Percentiles rank a stretch among this genome's conserved stretches.
Conservation (phyloP, 2,329 filamentous ascomycete genomes). For the Proliferodiscus dingleyae region DNA sequence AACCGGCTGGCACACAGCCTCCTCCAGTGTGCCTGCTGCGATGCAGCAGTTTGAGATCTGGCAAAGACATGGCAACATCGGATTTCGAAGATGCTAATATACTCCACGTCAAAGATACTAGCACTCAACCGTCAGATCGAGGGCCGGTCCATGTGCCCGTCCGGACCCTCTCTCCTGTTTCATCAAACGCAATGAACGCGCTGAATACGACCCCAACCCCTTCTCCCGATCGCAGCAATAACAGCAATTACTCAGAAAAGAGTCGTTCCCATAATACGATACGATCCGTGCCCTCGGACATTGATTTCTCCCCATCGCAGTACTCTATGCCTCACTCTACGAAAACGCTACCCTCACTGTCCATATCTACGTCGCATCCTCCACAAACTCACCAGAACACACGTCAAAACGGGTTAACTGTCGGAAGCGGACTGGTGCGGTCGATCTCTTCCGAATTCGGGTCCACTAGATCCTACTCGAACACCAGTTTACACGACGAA, state of each 20-base stretch:
- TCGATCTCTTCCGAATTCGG: slow-evolving; percentile 31
- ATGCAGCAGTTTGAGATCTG: too few species aligned
- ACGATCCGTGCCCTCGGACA: slow-evolving; percentile 26
- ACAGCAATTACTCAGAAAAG: slow-evolving; percentile 1
- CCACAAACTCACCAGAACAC: slow-evolving; percentile 23
- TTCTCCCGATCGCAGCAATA: slow-evolving; percentile 6
- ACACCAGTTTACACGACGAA: slow-evolving; percentile 2
- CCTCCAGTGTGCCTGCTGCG: not conserved
- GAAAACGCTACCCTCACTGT: slow-evolving; percentile 13
- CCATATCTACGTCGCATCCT: slow-evolving; percentile 15
- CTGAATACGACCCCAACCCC: slow-evolving; percentile 11
- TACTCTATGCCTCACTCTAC: slow-evolving; percentile 18
- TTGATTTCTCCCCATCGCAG: slow-evolving; percentile 10
- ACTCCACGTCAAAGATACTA: not conserved
- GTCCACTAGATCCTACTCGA: slow-evolving; percentile 16
- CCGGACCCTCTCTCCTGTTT: slow-evolving; percentile 25
- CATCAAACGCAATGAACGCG: slow-evolving; percentile 28
- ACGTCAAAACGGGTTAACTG: slow-evolving; percentile 10
- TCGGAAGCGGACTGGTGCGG: slow-evolving; percentile 19
- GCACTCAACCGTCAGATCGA: not conserved
- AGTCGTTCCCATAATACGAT: slow-evolving; percentile 24
- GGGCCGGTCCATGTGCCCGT: slow-evolving; percentile 15
- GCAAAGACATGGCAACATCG: not conserved
- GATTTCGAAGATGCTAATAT: not conserved
- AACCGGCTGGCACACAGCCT: not conserved